A percentile compares a stretch with the other conserved stretches of the same genome.
Evolutionary conservation across 257 asterid genomes (phyloP).

Genomic region (Nicotiana tabacum): DNA sequence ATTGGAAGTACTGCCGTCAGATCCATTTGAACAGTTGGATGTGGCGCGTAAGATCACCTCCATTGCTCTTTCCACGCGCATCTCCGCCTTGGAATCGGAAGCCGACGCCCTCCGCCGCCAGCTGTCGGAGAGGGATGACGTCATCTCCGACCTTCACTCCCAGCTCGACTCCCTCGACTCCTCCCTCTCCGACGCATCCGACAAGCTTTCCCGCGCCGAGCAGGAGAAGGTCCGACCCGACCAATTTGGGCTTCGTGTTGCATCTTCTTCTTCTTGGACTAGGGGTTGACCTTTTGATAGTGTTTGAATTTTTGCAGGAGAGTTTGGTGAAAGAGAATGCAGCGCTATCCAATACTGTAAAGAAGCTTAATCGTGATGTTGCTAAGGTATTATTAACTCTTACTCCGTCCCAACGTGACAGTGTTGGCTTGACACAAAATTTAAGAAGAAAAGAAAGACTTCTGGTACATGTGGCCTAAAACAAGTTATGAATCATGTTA

Average conservation of each 20-base stretch:
- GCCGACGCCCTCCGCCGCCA: constrained; percentile 51
- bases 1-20: constrained; percentile 60
- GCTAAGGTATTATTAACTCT: constrained; percentile 24
- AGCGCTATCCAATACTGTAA: constrained; percentile 28
- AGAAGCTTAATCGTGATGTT: constrained; percentile 45
- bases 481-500: too few relatives aligned
- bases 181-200: constrained; percentile 44
- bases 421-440: too few relatives aligned
- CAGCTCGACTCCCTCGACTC: constrained; percentile 72
- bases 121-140: constrained; percentile 54
- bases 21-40: constrained; percentile 93
- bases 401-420: not conserved
- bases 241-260: not conserved
- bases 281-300: not conserved
- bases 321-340: constrained; percentile 35
- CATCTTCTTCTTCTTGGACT: not conserved
- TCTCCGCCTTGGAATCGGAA: constrained; percentile 77
- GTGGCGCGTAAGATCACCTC: constrained; percentile 92
- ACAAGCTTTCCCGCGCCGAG: constrained; percentile 51
- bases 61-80: constrained; percentile 87
- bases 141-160: constrained; percentile 69
- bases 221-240: constrained; percentile 61
- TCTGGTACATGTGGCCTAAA: too few relatives aligned
- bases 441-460: too few relatives aligned
- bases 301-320: constrained; percentile 16